These are phyloP conservation scores for Trichosporon ovoides DNA, from an alignment of 1,284 basidiomycete genomes.

Conservation along the genomic window DNA sequence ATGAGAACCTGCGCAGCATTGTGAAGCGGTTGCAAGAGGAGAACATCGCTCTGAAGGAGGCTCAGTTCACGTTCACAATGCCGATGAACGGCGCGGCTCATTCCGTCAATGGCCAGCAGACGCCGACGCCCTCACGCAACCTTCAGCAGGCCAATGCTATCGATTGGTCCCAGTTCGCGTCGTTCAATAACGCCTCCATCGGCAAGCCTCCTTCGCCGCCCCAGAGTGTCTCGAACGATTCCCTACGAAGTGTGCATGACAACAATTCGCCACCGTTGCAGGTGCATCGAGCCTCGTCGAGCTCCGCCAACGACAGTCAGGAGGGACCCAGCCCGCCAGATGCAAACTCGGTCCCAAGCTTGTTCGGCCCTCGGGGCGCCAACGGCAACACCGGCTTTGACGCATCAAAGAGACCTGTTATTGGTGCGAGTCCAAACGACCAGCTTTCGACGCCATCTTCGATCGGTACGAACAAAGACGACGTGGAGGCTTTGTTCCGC, in stretches of 20 bases:
- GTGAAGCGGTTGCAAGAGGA: constrained; percentile 48
- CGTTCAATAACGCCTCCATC: constrained; percentile 13
- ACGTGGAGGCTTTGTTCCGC: constrained; percentile 43
- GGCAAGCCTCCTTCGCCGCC: constrained; percentile 41
- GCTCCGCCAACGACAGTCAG: constrained; percentile 23
- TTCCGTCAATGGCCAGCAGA: constrained; percentile 13
- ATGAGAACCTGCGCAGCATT: constrained; percentile 48
- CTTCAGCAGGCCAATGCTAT: constrained; percentile 8
- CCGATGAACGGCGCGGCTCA: constrained; percentile 26
- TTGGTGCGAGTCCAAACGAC: constrained; percentile 10
- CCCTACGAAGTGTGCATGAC: constrained; percentile 34
- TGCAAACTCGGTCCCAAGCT: constrained; percentile 6
- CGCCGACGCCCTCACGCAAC: constrained; percentile 4
- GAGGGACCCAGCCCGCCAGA: constrained; percentile 21
- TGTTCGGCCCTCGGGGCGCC: constrained; percentile 15
- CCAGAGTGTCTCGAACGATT: constrained; percentile 30
- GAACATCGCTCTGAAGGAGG: constrained; percentile 47
- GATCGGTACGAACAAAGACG: constrained; percentile 22
- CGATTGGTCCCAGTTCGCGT: constrained; percentile 20
- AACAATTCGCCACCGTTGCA: constrained; percentile 11
- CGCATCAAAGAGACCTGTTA: background rate
- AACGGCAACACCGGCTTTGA: constrained; percentile 6
- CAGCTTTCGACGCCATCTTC: constrained; percentile 15
- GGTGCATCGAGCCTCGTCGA: constrained; percentile 21
- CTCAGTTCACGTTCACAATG: constrained; percentile 48